A percentile compares a stretch with the other conserved stretches of the same genome.
phyloP scores from a whole-genome alignment of 345 rosid species.

The Salix dunnii region DNA sequence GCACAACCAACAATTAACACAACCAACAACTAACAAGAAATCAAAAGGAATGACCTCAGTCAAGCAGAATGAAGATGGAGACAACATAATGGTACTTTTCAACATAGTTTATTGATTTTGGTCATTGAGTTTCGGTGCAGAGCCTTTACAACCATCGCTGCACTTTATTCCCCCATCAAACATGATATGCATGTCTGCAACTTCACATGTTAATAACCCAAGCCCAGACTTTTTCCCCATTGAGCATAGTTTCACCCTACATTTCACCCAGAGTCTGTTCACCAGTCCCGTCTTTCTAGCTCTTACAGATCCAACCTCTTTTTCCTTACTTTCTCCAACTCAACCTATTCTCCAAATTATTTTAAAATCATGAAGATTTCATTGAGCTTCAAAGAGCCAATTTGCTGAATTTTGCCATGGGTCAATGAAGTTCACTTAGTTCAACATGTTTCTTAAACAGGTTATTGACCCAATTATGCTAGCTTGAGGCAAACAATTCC shows the following conservation, averaged over 20 bases:
- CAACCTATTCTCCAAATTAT: not conserved
- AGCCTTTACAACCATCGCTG: not conserved
- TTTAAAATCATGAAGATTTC: not conserved
- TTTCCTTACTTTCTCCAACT: not conserved
- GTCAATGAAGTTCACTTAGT: not conserved
- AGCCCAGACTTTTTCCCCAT: not conserved
- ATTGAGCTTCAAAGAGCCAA: not conserved
- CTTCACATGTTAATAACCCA: not conserved
- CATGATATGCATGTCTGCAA: not conserved
- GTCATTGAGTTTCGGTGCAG: not conserved
- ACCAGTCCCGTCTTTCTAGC: not conserved
- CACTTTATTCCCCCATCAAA: not conserved
- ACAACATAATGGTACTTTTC: not conserved
- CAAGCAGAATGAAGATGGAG: not conserved
- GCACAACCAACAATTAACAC: constrained; percentile 13
- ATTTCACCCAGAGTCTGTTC: not conserved
- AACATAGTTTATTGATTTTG: not conserved
- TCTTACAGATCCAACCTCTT: not conserved
- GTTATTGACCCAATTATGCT: not conserved
- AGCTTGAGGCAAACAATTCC: not conserved
- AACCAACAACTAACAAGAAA: not conserved
- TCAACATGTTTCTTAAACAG: not conserved
- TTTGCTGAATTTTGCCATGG: not conserved
- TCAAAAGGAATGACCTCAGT: not conserved
- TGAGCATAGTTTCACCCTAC: not conserved